A percentile compares a stretch with the other conserved stretches of the same genome.
Evolutionary conservation across 176 grass and related monocot genomes (phyloP).

Genomic region (Bothriochloa decipiens): DNA sequence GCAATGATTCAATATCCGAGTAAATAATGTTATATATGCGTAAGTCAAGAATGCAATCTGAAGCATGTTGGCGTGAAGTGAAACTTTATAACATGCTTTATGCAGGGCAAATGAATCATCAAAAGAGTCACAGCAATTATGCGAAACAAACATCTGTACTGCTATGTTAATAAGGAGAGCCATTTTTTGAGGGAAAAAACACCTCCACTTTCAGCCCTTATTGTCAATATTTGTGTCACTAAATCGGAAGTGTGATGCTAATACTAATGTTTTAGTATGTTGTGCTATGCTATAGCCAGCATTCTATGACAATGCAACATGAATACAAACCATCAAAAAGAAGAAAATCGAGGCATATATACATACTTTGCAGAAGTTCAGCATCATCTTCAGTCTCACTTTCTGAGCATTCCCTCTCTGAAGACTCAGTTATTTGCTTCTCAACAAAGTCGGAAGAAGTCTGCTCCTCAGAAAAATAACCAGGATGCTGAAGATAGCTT

Average conservation of each 20-base stretch:
- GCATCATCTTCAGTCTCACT: constrained; percentile 76
- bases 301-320: constrained; percentile 31
- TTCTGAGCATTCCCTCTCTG: constrained; percentile 70
- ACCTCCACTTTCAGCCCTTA: not conserved
- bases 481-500: constrained; percentile 64
- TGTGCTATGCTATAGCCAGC: constrained; percentile 16
- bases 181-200: not conserved
- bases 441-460: constrained; percentile 71
- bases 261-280: constrained; percentile 4
- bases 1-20: constrained; percentile 15
- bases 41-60: constrained; percentile 24
- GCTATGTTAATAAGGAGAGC: not conserved
- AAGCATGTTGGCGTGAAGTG: not conserved
- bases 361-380: constrained; percentile 72
- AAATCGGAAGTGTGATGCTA: constrained; percentile 9
- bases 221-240: not conserved
- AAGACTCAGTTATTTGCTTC: constrained; percentile 62
- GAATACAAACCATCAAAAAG: constrained; percentile 37
- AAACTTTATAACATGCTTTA: not conserved
- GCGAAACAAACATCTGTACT: constrained; percentile 4
- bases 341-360: constrained; percentile 20
- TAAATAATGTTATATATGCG: not conserved
- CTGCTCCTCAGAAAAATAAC: constrained; percentile 65
- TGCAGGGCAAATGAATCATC: not conserved
- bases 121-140: not conserved